Conservation (phyloP, 1,139 yeast species). For the Yamadazyma membranifaciens region DNA sequence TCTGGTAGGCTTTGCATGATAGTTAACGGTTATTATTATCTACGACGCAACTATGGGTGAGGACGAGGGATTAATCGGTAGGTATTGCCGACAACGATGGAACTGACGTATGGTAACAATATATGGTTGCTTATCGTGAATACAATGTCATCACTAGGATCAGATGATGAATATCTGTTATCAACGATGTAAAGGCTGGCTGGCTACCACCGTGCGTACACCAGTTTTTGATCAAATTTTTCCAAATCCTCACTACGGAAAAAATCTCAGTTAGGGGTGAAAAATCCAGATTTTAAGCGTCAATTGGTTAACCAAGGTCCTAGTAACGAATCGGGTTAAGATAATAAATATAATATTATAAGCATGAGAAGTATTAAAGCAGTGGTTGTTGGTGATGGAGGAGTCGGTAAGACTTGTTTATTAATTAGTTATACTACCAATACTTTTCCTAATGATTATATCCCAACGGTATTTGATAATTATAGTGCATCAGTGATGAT, state of each 20-base stretch:
- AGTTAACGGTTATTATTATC: too few relatives aligned
- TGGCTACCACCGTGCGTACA: neutral
- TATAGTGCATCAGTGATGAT: slow-evolving; percentile 86
- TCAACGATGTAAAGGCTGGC: neutral
- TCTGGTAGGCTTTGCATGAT: too few relatives aligned
- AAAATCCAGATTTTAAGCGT: neutral
- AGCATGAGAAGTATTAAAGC: slow-evolving; percentile 87
- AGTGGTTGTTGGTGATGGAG: slow-evolving; percentile 96
- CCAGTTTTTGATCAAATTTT: slow-evolving; percentile 2
- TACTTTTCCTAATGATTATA: slow-evolving; percentile 92
- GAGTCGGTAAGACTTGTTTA: slow-evolving; percentile 92
- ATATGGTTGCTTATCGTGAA: too few relatives aligned
- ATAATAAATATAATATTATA: neutral
- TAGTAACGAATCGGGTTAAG: too few relatives aligned
- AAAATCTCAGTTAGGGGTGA: slow-evolving; percentile 1
- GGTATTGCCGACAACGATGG: too few relatives aligned
- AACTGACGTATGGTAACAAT: too few relatives aligned
- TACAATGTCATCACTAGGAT: too few relatives aligned
- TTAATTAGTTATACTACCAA: slow-evolving; percentile 89
- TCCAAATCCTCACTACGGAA: neutral
- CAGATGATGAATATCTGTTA: too few relatives aligned
- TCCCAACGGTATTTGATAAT: slow-evolving; percentile 91
- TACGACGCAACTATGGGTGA: too few relatives aligned
- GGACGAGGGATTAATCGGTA: too few relatives aligned
- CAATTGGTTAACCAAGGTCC: too few relatives aligned